Conservation (phyloP, 495 filamentous ascomycete species). For the Hypomontagnella monticulosa region DNA sequence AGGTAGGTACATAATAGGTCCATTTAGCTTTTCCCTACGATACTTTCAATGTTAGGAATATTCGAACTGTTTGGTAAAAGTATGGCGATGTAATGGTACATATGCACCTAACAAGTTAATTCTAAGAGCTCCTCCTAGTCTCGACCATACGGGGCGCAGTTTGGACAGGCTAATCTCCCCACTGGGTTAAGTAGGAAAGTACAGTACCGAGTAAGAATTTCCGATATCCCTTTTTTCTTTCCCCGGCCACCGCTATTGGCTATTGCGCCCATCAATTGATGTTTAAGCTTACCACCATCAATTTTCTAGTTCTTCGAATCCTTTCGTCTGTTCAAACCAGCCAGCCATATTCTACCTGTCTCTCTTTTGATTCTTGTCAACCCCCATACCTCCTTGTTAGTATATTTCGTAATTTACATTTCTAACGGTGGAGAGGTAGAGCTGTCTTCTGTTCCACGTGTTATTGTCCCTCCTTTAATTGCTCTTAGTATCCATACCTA, state of each 20-base stretch:
- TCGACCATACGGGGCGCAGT: constrained; percentile 12
- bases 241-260: neutral
- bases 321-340: neutral
- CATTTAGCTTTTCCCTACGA: constrained; percentile 10
- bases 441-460: neutral
- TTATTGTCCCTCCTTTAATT: constrained; percentile 24
- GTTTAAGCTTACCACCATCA: constrained; percentile 14
- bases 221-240: constrained; percentile 20
- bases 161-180: constrained; percentile 33
- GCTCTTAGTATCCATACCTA: constrained; percentile 4
- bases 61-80: no score
- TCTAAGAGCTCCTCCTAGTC: neutral
- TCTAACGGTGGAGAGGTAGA: constrained; percentile 13
- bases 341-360: constrained; percentile 5
- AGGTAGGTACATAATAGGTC: constrained; percentile 1
- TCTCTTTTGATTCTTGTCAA: constrained; percentile 11
- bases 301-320: constrained; percentile 8
- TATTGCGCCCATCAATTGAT: constrained; percentile 22
- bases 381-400: neutral
- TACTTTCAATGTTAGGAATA: no score
- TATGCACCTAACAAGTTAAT: neutral
- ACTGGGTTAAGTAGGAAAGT: constrained; percentile 1
- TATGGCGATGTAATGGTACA: neutral
- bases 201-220: constrained; percentile 14
- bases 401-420: constrained; percentile 8